phyloP scores from a whole-genome alignment of 2,329 filamentous ascomycete genomes.

The Plectosphaerella sp. region DNA sequence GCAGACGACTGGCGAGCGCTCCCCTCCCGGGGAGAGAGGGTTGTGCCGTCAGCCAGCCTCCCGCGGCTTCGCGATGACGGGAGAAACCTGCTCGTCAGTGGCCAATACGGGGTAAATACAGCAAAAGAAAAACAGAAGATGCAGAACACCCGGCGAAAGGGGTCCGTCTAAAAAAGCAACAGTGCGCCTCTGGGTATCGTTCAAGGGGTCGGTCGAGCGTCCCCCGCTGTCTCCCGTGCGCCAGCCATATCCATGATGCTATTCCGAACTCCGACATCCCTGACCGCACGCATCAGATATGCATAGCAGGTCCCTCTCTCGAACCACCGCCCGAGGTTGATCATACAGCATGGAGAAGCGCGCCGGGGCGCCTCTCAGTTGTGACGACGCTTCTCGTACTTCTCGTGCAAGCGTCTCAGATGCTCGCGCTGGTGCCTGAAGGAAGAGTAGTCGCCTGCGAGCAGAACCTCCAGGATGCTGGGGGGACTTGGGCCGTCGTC shows the following conservation, averaged over 20 bases:
- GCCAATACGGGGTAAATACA: background rate
- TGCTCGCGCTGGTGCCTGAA: constrained; percentile 67
- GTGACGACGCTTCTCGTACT: constrained; percentile 26
- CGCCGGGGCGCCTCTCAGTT: constrained; percentile 12
- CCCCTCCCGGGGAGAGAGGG: background rate
- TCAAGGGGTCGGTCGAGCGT: background rate
- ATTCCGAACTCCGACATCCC: background rate
- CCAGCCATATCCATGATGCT: background rate
- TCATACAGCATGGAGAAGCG: too few relatives aligned
- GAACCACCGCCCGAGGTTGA: too few relatives aligned
- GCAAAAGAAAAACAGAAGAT: background rate
- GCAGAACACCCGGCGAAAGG: background rate
- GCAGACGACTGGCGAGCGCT: background rate
- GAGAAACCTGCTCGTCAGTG: constrained; percentile 2
- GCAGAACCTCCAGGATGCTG: constrained; percentile 67
- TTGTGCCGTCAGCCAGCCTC: background rate
- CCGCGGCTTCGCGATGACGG: background rate
- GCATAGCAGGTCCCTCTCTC: too few relatives aligned
- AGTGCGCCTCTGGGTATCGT: background rate
- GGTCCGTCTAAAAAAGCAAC: background rate
- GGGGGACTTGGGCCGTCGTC: constrained; percentile 17
- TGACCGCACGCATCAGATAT: too few relatives aligned
- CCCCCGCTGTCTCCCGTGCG: background rate
- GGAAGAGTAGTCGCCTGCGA: constrained; percentile 74
- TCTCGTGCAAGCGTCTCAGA: constrained; percentile 48